Evolutionary conservation across 176 grass and related monocot genomes (phyloP).

Genomic region (Oryza nivara): DNA sequence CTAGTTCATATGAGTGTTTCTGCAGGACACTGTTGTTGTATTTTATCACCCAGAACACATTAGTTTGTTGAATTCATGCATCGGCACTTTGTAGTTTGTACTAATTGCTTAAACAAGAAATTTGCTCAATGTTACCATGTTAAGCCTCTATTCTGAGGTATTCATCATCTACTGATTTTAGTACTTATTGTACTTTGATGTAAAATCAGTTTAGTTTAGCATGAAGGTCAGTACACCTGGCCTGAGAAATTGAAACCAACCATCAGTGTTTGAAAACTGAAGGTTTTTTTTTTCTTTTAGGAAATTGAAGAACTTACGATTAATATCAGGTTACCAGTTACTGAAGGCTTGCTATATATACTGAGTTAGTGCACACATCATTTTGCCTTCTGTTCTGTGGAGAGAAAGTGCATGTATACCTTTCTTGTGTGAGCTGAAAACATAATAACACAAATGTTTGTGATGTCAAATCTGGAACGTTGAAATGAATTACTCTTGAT

Average conservation of each 20-base stretch:
- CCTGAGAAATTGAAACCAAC: not conserved
- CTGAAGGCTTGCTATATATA: not conserved
- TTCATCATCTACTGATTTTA: not conserved
- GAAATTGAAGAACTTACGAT: not conserved
- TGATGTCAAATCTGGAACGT: not conserved
- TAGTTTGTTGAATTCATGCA: slow-evolving; percentile 40
- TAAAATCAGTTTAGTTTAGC: slow-evolving; percentile 4
- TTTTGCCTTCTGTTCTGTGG: not conserved
- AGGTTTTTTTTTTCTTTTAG: not conserved
- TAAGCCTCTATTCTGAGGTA: not conserved
- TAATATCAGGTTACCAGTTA: not conserved
- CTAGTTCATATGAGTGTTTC: slow-evolving; percentile 12
- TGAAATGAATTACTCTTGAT: not conserved
- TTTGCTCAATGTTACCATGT: not conserved
- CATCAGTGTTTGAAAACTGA: not conserved
- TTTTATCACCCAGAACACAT: slow-evolving; percentile 27
- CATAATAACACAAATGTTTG: not conserved
- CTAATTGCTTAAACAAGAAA: slow-evolving; percentile 11
- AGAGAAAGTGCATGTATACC: not conserved
- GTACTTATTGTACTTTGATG: not conserved
- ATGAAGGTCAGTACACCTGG: not conserved
- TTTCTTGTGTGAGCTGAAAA: slow-evolving; percentile 18
- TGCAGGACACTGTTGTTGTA: slow-evolving; percentile 19
- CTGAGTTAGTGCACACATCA: not conserved
- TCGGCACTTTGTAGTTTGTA: slow-evolving; percentile 39